A percentile compares a stretch with the other conserved stretches of the same genome.
Evolutionary conservation across 257 asterid species (phyloP).

Genomic region (Phtheirospermum japonicum): DNA sequence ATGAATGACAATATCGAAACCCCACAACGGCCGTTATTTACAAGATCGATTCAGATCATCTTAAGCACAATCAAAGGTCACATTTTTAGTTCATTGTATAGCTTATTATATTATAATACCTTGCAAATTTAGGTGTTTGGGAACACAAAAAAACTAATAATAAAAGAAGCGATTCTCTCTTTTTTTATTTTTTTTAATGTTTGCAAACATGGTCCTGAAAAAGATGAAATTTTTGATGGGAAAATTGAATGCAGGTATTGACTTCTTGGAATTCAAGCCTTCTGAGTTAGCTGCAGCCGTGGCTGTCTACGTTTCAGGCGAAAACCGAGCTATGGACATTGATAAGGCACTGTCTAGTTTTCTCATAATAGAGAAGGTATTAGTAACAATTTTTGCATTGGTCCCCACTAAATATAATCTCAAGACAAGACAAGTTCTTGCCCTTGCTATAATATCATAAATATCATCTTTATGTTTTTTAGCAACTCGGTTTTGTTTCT

Average conservation of each 20-base stretch:
- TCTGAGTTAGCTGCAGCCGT: slow-evolving; percentile 82
- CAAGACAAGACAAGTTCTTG: slow-evolving; percentile 17
- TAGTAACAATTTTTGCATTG: slow-evolving; percentile 10
- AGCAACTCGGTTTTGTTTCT: neutral
- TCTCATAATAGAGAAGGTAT: slow-evolving; percentile 54
- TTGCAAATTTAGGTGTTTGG: neutral
- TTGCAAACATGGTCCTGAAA: neutral
- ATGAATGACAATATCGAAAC: slow-evolving; percentile 30
- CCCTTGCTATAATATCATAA: neutral
- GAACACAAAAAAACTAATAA: too few species aligned
- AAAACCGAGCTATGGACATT: slow-evolving; percentile 39
- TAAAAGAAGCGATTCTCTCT: neutral
- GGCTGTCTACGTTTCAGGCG: slow-evolving; percentile 51
- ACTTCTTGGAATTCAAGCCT: slow-evolving; percentile 80
- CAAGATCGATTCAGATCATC: slow-evolving; percentile 50
- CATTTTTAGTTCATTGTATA: neutral
- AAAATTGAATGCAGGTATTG: slow-evolving; percentile 66
- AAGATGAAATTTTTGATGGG: slow-evolving; percentile 26
- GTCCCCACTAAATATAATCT: slow-evolving; percentile 30
- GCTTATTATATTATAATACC: too few species aligned
- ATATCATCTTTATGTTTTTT: neutral
- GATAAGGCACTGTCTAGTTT: slow-evolving; percentile 49
- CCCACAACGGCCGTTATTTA: slow-evolving; percentile 34
- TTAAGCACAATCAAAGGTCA: slow-evolving; percentile 55
- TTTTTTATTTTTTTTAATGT: too few species aligned